Percentiles rank a stretch among this genome's conserved stretches.
Evolutionary conservation across 1,284 basidiomycete genomes (phyloP).

Genomic region (Ustilago trichophora): DNA sequence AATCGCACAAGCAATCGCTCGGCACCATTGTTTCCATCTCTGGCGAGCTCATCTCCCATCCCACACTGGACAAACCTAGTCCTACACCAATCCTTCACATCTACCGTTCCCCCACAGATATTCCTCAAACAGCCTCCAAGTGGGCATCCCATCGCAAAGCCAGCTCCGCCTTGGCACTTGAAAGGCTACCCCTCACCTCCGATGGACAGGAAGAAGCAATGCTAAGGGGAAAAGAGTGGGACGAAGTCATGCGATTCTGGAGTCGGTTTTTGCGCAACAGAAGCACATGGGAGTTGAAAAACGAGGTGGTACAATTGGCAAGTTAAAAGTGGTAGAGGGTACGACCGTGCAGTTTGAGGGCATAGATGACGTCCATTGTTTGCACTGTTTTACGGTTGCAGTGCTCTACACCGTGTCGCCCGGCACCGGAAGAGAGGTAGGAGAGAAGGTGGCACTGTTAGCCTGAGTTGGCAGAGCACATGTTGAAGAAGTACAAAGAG

Average conservation of each 20-base stretch:
- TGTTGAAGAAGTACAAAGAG: too few species aligned
- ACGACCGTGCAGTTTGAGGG: slow-evolving; percentile 80
- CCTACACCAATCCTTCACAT: slow-evolving; percentile 32
- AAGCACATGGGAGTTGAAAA: slow-evolving; percentile 43
- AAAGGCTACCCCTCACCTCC: neutral
- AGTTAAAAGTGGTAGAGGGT: slow-evolving; percentile 74
- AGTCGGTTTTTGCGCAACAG: slow-evolving; percentile 19
- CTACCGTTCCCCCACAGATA: slow-evolving; percentile 7
- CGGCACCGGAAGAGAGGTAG: too few species aligned
- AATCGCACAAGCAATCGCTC: slow-evolving; percentile 27
- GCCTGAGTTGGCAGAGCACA: too few species aligned
- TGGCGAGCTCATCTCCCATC: slow-evolving; percentile 44
- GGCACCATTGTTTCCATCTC: slow-evolving; percentile 44
- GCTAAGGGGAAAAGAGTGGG: slow-evolving; percentile 45
- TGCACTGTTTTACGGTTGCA: slow-evolving; percentile 91
- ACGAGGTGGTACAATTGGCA: slow-evolving; percentile 17
- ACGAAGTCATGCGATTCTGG: slow-evolving; percentile 50
- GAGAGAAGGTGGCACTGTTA: too few species aligned
- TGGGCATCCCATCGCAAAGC: slow-evolving; percentile 31
- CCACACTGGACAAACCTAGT: neutral
- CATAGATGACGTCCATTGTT: slow-evolving; percentile 89
- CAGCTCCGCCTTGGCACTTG: neutral
- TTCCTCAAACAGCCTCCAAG: neutral
- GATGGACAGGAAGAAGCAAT: slow-evolving; percentile 21
- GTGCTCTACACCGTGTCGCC: slow-evolving; percentile 75